Evolutionary conservation across 164 flowering plant genomes (phyloP), one percentile per base, ranked within the genome.

Genomic region (Vitis amurensis): DNA sequence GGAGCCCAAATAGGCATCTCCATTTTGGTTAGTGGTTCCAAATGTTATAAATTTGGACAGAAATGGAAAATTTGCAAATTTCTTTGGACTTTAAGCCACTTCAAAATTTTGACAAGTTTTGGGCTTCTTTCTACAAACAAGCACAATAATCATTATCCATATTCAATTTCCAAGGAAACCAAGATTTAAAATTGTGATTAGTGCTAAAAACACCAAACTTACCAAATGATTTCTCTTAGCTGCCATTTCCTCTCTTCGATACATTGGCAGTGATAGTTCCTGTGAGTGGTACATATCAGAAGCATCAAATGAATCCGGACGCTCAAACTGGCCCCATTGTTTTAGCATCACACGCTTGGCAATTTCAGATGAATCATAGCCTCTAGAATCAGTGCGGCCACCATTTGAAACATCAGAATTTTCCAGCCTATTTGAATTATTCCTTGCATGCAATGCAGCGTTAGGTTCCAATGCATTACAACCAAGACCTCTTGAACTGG

Each of bases 251-350:
- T 86, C 91, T 72, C 78, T 86, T 57, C 75, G 89, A 69, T 84
- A 88, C 27, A 82, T 75, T 55, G 89, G 85, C 72, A 76, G 57
- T 5, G 93, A 85, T 48, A 91, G 72, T 70, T 91, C 94, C 71
- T 91, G 99, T 44, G 99, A 90, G 77, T 87, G 96, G 70, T 88
- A 91, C 29, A 55, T 86, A 70, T 88, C 90, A 59, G 93, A 90
- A 59, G 87, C 84, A 86, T 93, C 97, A 76, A 90, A 89, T 3
- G 97, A 91, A 77, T 88, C 95, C 3, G 93, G 90, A 27, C 84
- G 88, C 53, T 86, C 97, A 68, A 87, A 76, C 59, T 87, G 90
- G 70, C 80, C 74, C 94, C 94, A 87, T 37, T 85, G 84, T 59
- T 82, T 89, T 47, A 66, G 79, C 73, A 84, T 71, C 9, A 77